Percentiles rank a stretch among this genome's conserved stretches.
Conservation (phyloP, 495 filamentous ascomycete genomes). For the Lichina pygmaea region DNA sequence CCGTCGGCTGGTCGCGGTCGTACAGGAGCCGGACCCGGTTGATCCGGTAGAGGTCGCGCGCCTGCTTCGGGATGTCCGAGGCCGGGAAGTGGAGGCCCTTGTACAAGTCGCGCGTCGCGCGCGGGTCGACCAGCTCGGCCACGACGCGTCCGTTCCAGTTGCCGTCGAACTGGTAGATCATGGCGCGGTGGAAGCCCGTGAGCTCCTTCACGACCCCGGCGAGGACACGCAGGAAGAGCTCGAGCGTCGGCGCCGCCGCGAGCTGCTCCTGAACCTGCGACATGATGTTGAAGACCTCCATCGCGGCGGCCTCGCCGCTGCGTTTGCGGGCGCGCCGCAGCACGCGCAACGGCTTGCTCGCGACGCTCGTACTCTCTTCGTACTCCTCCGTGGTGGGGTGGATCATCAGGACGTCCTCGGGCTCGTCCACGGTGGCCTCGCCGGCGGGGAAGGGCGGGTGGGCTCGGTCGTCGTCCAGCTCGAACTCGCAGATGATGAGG, state of each 20-base stretch:
- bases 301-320: conserved; percentile 62
- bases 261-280: conserved; percentile 63
- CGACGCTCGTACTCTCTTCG: conserved; percentile 40
- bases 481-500: conserved; percentile 74
- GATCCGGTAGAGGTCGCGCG: conserved; percentile 53
- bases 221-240: conserved; percentile 40
- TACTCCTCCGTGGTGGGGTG: conserved; percentile 47
- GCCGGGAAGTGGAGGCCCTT: conserved; percentile 80
- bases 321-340: conserved; percentile 51
- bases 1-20: conserved; percentile 46
- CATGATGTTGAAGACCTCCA: conserved; percentile 89
- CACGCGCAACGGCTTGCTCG: conserved; percentile 53
- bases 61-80: conserved; percentile 72
- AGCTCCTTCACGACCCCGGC: conserved; percentile 64
- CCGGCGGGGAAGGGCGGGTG: conserved; percentile 38
- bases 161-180: conserved; percentile 83
- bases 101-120: conserved; percentile 62
- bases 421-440: conserved; percentile 25
- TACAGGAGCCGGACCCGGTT: conserved; percentile 61
- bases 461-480: conserved; percentile 53
- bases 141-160: conserved; percentile 67
- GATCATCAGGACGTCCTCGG: conserved; percentile 47
- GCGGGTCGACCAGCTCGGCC: conserved; percentile 59
- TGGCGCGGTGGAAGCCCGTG: conserved; percentile 76
- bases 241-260: conserved; percentile 36